Conservation (phyloP, 2,329 filamentous ascomycete genomes). For the Penicillium brasilianum region DNA sequence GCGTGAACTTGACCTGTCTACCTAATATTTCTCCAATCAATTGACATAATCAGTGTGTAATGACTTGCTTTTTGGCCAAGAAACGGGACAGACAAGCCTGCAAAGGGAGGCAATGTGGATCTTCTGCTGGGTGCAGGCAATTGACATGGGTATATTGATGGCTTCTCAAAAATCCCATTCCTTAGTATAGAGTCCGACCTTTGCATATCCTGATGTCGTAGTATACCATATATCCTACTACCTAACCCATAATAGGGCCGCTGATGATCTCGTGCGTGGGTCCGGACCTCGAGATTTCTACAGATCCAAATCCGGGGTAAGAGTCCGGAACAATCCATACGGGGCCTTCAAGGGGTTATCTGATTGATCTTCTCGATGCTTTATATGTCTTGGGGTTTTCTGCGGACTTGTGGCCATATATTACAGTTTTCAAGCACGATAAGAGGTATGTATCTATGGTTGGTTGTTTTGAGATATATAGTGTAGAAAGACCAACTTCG, state of each 20-base stretch:
- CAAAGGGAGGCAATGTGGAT: background rate
- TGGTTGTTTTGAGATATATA: too few species aligned
- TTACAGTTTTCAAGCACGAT: background rate
- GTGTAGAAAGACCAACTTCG: too few species aligned
- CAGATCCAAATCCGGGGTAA: background rate
- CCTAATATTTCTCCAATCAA: conserved; percentile 35
- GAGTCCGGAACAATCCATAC: background rate
- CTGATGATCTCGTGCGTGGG: background rate
- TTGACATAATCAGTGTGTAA: conserved; percentile 34
- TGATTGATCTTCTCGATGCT: background rate
- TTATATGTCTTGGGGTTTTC: background rate
- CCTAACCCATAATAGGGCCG: too few species aligned
- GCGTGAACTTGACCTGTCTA: conserved; percentile 28
- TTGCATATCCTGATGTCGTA: background rate
- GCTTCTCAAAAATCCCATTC: background rate
- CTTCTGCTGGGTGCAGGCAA: conserved; percentile 5
- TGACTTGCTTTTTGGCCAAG: conserved; percentile 9
- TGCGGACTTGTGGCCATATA: background rate
- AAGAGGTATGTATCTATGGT: too few species aligned
- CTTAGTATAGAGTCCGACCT: background rate
- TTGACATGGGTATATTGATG: conserved; percentile 4
- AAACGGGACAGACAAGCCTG: background rate
- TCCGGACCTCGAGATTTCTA: background rate
- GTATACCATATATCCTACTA: background rate
- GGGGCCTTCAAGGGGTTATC: background rate